A percentile compares a stretch with the other conserved stretches of the same genome.
These are phyloP conservation scores for Dillenia turbinata DNA, from an alignment of 164 flowering plant species.

Conservation along the genomic window DNA sequence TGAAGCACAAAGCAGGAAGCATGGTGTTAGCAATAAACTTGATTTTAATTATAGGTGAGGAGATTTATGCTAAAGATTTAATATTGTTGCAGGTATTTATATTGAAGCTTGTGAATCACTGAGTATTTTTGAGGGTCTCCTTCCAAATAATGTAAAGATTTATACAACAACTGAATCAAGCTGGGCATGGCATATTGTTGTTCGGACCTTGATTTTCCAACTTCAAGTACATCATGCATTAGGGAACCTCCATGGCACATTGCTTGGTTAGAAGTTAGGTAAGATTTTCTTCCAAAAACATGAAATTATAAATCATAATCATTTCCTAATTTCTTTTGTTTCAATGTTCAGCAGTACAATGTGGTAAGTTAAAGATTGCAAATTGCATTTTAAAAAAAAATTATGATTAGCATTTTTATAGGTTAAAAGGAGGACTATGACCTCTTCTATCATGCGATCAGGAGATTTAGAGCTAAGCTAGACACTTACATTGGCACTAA, in stretches of 20 bases:
- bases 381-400: too few relatives aligned
- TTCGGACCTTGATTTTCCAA: conserved; percentile 40
- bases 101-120: conserved; percentile 87
- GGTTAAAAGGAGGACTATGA: conserved; percentile 30
- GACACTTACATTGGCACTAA: conserved; percentile 29
- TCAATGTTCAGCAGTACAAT: conserved; percentile 25
- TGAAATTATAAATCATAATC: too few relatives aligned
- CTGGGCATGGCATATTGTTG: conserved; percentile 65
- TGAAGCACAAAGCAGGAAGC: conserved; percentile 69
- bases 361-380: conserved; percentile 18
- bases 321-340: too few relatives aligned
- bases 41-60: background rate
- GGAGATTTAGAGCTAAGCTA: conserved; percentile 23
- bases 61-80: background rate
- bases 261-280: conserved; percentile 89
- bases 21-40: conserved; percentile 42
- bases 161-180: conserved; percentile 70
- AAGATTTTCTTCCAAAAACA: background rate
- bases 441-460: conserved; percentile 48
- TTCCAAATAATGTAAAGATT: conserved; percentile 53
- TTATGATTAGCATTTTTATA: conserved; percentile 8
- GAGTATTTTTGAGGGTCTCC: conserved; percentile 72
- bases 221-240: conserved; percentile 45
- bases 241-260: conserved; percentile 67
- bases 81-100: conserved; percentile 48